phyloP scores from a whole-genome alignment of 2,329 filamentous ascomycete species.

The Sporothrix mexicana region DNA sequence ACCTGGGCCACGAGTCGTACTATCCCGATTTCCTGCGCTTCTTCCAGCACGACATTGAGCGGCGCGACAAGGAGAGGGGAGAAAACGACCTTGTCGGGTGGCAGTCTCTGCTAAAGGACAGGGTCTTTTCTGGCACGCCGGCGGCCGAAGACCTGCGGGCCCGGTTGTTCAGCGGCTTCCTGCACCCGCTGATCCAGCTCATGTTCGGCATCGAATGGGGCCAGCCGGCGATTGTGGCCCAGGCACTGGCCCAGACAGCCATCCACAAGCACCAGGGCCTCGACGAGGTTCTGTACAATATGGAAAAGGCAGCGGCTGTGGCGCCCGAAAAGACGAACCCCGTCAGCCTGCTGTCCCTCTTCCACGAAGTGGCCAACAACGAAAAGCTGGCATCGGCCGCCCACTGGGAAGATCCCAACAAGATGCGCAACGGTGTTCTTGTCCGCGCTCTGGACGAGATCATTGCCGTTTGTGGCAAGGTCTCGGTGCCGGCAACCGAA shows the following conservation, averaged over 20 bases:
- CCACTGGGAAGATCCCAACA: constrained; percentile 62
- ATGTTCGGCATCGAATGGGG: constrained; percentile 83
- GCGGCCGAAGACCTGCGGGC: constrained; percentile 71
- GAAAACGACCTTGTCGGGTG: constrained; percentile 30
- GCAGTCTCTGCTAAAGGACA: constrained; percentile 67
- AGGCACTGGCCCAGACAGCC: constrained; percentile 77
- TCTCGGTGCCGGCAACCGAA: constrained; percentile 61
- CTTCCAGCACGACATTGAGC: constrained; percentile 75
- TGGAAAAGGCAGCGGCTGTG: constrained; percentile 12
- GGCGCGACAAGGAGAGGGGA: constrained; percentile 49
- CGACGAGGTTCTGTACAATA: constrained; percentile 18
- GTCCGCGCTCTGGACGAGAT: constrained; percentile 67
- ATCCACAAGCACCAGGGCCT: constrained; percentile 58
- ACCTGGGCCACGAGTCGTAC: constrained; percentile 65
- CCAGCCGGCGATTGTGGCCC: constrained; percentile 80
- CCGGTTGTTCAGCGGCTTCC: constrained; percentile 70
- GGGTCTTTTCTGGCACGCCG: constrained; percentile 71
- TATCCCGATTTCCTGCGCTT: constrained; percentile 79
- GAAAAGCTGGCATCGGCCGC: constrained; percentile 61
- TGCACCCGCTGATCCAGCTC: constrained; percentile 84
- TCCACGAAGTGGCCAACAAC: constrained; percentile 64
- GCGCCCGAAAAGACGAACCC: not conserved
- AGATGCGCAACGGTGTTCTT: constrained; percentile 72
- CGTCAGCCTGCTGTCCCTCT: constrained; percentile 60
- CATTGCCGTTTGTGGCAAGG: constrained; percentile 64